Conservation (phyloP, 1,139 yeast genomes). For the Saccharomyces hybrid region DNA sequence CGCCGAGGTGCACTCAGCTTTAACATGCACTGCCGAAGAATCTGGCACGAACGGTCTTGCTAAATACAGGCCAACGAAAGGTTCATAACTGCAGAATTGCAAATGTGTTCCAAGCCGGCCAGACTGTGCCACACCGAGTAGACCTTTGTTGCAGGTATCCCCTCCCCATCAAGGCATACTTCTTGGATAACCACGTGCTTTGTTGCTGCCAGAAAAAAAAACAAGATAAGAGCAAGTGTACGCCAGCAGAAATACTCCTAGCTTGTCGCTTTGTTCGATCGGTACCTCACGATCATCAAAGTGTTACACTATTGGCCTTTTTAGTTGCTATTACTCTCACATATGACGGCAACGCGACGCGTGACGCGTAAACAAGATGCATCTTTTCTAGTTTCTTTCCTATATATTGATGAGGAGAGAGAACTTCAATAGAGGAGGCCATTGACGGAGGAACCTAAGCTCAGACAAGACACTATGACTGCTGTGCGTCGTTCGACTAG, state of each 20-base stretch:
- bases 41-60: neutral
- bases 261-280: neutral
- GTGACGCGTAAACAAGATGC: neutral
- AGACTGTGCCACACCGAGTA: too few relatives aligned
- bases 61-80: neutral
- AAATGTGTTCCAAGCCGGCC: too few relatives aligned
- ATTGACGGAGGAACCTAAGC: neutral
- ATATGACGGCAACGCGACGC: neutral
- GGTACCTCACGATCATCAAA: neutral
- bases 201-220: neutral
- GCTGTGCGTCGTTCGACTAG: slow-evolving; percentile 5
- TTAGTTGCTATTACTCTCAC: neutral
- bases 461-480: slow-evolving; percentile 1
- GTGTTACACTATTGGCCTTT: neutral
- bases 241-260: neutral
- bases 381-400: neutral
- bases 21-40: neutral
- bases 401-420: neutral
- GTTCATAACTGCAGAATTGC: too few relatives aligned
- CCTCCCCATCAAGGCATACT: too few relatives aligned
- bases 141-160: too few relatives aligned
- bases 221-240: neutral
- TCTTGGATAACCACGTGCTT: too few relatives aligned
- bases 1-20: neutral
- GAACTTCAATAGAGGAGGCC: neutral